Base-by-base conservation (phyloP, 2,329 filamentous ascomycete species). In the Colletotrichum lupini region DNA sequence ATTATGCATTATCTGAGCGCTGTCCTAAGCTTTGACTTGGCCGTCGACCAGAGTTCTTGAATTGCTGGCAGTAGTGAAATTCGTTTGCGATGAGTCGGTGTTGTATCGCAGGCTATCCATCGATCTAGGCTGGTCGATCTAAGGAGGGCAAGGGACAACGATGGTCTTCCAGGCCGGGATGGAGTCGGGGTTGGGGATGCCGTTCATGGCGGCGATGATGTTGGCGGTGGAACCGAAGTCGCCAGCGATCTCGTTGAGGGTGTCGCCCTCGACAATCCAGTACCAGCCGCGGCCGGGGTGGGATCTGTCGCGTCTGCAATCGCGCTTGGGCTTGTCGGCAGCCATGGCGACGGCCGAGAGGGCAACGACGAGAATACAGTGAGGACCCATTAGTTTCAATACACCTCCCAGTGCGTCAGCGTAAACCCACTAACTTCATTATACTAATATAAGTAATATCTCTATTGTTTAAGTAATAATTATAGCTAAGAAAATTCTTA, bases 271-370 rank as follows among this genome's bases (percentile, higher is more conserved):
- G 4, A 61, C 66, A 46, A 68, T 30, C 7, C 9, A 28, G 58
- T 67, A 67, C 26, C 26, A 67, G 64, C 64, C 64, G 5, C 12
- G 3, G n/a, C 64, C 64, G 9, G 64, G 53, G 28, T 67, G 9
- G 64, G 53, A 19, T 35, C 3, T 16, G 37, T 69, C 58, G 4
- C 8, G 16, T 28, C 26, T 58, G 52, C 56, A 61, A 22, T 9
- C 57, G 11, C 56, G 56, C 22, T 62, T 68, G 42, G 35, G 56
- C 30, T 62, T 68, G 42, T 24, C 49, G 19, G 52, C 52, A 49
- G 19, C 16, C 49, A 65, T 55, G 62, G 52, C 52, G 16, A 65
- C 16, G 24, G 62, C 62, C 6, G 62, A 32, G 52, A 65, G 32
- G 24, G 61, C 30, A 16, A 55, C 4, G 22, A 57, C 32, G 3